phyloP scores from a whole-genome alignment of 2,329 filamentous ascomycete genomes.

The Phoma sp. region DNA sequence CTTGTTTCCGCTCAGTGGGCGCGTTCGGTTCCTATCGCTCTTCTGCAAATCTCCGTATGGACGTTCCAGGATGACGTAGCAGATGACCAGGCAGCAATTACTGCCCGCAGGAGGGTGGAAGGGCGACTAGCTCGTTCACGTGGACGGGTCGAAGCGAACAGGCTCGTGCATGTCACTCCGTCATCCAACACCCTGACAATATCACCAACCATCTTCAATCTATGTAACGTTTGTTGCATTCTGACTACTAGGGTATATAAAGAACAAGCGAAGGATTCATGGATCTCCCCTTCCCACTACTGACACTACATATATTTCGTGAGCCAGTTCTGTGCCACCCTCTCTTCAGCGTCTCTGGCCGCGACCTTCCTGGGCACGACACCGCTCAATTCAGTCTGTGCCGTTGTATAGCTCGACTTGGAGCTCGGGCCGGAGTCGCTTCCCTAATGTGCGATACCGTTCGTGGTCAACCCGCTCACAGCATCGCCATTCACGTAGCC shows the following conservation, averaged over 20 bases:
- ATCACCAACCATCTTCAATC: background rate
- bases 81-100: background rate
- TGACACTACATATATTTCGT: background rate
- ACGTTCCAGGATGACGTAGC: background rate
- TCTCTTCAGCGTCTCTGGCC: background rate
- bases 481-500: slow-evolving; percentile 14
- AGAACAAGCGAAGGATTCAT: background rate
- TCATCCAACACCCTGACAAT: background rate
- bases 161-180: background rate
- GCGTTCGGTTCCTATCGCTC: background rate
- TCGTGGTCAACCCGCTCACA: slow-evolving; percentile 14
- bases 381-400: background rate
- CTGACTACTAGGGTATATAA: slow-evolving; percentile 3
- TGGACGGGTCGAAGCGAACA: background rate
- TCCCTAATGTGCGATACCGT: slow-evolving; percentile 1
- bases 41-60: background rate
- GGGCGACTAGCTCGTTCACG: background rate
- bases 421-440: background rate
- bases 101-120: background rate
- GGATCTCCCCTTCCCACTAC: too few species aligned
- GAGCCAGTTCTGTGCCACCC: background rate
- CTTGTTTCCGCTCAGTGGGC: background rate
- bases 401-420: background rate
- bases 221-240: background rate
- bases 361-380: background rate